Base-by-base conservation (phyloP, 768 basidiomycete genomes). In the Kwoniella sp. region DNA sequence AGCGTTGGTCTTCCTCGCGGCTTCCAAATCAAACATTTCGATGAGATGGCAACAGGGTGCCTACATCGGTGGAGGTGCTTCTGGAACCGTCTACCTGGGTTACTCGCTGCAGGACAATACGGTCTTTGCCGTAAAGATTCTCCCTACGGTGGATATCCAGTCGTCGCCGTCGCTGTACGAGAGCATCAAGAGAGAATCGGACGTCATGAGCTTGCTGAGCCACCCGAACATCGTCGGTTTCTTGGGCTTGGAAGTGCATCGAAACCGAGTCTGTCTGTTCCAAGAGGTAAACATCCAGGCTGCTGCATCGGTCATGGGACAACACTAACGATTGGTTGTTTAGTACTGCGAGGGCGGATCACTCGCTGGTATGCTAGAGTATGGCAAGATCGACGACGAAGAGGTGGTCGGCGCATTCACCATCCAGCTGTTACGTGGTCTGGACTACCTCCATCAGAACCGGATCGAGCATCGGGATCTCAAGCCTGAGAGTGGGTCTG, bases 121-220 rank as follows among this genome's bases (percentile, higher is more conserved):
- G 36, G 83, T 96, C 56, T 96, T 99, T 91, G 95, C 95, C 8
- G 95, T 96, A 66, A 99, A 99, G 77, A 95, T 98, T 77, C 90
- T 98, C 73, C 89, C 90, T 53, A 93, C 92, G 73, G 90, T 92
- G 70, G 93, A 96, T 71, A 78, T 93, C 11, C 84, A 88, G 5
- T 89, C 88, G 17, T 77, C 89, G 45, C 87, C 92, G 3, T 88
- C 83, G 57, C 79, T 98, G 23, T 89, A 89, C 76, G 81, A 87
- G 46, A 88, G 92, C 69, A 95, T 98, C 75, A 86, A 84, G 71
- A 91, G 98, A 71, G 95, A 99, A 76, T 83, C 95, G 49, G 85
- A 83, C 61, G 90, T 99, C 50, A 99, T 99, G 95, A 89, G 92
- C 74, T 86, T 98, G 83, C 80, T 98, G 22, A 88, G 89, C 57